Evolutionary conservation across 1,284 basidiomycete genomes (phyloP).

Genomic region (Cryptococcus sp.): DNA sequence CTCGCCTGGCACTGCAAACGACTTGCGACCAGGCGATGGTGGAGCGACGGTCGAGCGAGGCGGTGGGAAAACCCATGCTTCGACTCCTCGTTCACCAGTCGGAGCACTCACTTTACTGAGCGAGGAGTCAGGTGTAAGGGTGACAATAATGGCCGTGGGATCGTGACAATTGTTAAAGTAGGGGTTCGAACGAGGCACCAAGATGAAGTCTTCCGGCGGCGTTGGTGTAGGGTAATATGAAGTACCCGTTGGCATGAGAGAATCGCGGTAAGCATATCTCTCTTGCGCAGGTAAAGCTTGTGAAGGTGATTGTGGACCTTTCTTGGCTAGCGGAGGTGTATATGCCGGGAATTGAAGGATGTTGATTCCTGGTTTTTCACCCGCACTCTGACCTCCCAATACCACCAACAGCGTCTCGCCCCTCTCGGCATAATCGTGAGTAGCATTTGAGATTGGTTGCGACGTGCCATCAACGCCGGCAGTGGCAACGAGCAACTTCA

Average conservation of each 20-base stretch:
- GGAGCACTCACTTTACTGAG: slow-evolving; percentile 33
- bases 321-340: slow-evolving; percentile 51
- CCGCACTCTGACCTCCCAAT: slow-evolving; percentile 65
- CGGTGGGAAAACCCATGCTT: slow-evolving; percentile 51
- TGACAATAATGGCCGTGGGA: slow-evolving; percentile 60
- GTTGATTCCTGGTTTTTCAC: slow-evolving; percentile 63
- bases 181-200: slow-evolving; percentile 67
- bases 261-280: slow-evolving; percentile 62
- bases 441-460: slow-evolving; percentile 37
- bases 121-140: slow-evolving; percentile 39
- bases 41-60: slow-evolving; percentile 33
- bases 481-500: slow-evolving; percentile 35
- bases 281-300: slow-evolving; percentile 54
- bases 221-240: slow-evolving; percentile 62
- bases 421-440: slow-evolving; percentile 48
- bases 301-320: slow-evolving; percentile 17
- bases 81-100: slow-evolving; percentile 40
- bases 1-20: slow-evolving; percentile 41
- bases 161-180: slow-evolving; percentile 68
- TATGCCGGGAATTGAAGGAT: slow-evolving; percentile 69
- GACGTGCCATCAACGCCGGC: slow-evolving; percentile 22
- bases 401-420: slow-evolving; percentile 69
- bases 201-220: slow-evolving; percentile 70
- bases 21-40: slow-evolving; percentile 41
- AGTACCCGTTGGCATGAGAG: slow-evolving; percentile 57